A percentile compares a stretch with the other conserved stretches of the same genome.
phyloP scores from a whole-genome alignment of 1,284 basidiomycete species.

The Austropuccinia psidii region DNA sequence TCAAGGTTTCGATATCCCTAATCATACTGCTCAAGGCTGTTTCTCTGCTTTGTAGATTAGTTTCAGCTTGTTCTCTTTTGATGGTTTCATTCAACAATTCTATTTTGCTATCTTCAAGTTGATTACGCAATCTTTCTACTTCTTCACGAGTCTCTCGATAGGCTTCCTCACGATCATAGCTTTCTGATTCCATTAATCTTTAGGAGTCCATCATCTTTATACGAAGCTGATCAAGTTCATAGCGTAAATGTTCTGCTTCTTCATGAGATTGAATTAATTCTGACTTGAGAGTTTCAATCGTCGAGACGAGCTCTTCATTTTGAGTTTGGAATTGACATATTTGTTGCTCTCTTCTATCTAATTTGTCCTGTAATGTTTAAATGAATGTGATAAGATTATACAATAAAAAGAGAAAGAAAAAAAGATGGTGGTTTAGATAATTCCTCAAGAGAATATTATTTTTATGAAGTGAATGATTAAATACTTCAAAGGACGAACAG shows the following conservation, averaged over 20 bases:
- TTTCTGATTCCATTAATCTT: conserved; percentile 56
- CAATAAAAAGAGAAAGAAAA: conserved; percentile 26
- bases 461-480: conserved; percentile 1
- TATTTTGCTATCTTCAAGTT: conserved; percentile 79
- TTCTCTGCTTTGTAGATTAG: conserved; percentile 56
- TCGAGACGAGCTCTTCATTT: conserved; percentile 62
- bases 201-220: conserved; percentile 51
- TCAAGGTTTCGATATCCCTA: conserved; percentile 55
- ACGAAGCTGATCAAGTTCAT: conserved; percentile 58
- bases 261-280: conserved; percentile 67
- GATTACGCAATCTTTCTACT: conserved; percentile 71
- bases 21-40: conserved; percentile 62
- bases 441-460: conserved; percentile 12
- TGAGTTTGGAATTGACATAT: conserved; percentile 67
- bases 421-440: not conserved
- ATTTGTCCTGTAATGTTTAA: conserved; percentile 67
- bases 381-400: conserved; percentile 37
- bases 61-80: conserved; percentile 60
- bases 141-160: conserved; percentile 70
- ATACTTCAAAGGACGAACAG: too few species aligned
- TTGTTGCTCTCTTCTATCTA: conserved; percentile 75
- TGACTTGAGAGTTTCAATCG: conserved; percentile 64
- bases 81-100: conserved; percentile 67
- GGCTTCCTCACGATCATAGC: conserved; percentile 65
- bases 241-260: conserved; percentile 62